These are phyloP conservation scores for Carex arenaria DNA, from an alignment of 202 grass and related monocot genomes.

Conservation along the genomic window DNA sequence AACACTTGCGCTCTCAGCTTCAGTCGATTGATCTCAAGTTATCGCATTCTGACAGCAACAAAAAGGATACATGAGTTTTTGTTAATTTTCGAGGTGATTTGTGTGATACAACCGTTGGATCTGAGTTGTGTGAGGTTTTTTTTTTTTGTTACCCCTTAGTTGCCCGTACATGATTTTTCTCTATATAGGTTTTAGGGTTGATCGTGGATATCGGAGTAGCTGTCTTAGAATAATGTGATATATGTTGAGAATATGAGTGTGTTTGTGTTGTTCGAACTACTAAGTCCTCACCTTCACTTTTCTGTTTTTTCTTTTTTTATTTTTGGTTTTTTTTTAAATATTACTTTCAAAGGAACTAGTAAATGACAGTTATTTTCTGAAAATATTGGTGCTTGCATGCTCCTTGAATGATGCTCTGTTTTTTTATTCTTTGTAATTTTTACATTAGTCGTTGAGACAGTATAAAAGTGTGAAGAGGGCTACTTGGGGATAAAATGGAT, in stretches of 20 bases:
- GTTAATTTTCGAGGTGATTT: background rate
- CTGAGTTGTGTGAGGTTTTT: background rate
- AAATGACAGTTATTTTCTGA: background rate
- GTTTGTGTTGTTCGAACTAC: background rate
- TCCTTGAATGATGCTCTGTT: background rate
- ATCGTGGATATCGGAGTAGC: background rate
- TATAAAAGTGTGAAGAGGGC: background rate
- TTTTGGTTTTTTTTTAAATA: background rate
- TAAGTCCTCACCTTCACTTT: background rate
- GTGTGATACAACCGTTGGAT: background rate
- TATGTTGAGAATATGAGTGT: constrained; percentile 2
- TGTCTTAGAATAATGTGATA: constrained; percentile 6
- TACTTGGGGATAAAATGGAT: background rate
- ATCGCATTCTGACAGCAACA: constrained; percentile 56
- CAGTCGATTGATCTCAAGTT: constrained; percentile 42
- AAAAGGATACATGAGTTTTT: constrained; percentile 29
- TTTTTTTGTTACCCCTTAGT: background rate
- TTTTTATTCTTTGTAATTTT: too few species aligned
- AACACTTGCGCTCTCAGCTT: constrained; percentile 44
- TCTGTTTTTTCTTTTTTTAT: background rate
- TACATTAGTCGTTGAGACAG: background rate
- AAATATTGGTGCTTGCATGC: background rate
- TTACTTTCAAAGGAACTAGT: constrained; percentile 1
- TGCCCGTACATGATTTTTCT: background rate
- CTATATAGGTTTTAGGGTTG: background rate